Evolutionary conservation across 345 rosid genomes (phyloP).

Genomic region (Bretschneidera sinensis): DNA sequence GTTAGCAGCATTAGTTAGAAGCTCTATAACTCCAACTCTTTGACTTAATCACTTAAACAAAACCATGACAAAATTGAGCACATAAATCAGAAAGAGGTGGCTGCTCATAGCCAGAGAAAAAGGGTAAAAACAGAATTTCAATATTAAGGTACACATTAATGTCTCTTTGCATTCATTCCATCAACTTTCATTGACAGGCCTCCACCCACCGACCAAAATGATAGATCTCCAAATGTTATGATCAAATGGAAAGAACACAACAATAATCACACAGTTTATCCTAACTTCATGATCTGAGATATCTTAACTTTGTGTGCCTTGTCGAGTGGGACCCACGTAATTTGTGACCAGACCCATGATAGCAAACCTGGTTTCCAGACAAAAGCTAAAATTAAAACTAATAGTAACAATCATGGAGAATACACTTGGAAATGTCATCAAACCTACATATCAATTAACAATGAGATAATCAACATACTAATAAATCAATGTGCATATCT

Average conservation of each 20-base stretch:
- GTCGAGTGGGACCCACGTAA: constrained; percentile 81
- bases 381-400: constrained; percentile 1
- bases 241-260: background rate
- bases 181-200: background rate
- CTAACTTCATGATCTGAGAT: constrained; percentile 1
- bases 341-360: constrained; percentile 95
- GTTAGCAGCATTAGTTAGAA: no score
- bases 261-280: background rate
- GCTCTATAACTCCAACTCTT: no score
- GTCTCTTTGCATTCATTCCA: background rate
- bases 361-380: constrained; percentile 66
- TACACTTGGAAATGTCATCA: background rate
- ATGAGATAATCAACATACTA: background rate
- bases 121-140: background rate
- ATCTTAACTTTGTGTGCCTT: constrained; percentile 41
- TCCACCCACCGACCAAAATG: background rate
- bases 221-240: background rate
- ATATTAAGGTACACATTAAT: background rate
- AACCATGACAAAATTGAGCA: no score
- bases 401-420: background rate
- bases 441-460: background rate
- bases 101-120: no score
- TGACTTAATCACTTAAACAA: no score
- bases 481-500: background rate
- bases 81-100: no score